Conservation (phyloP, 108 stramenopile species). For the Skeletonema costatum region DNA sequence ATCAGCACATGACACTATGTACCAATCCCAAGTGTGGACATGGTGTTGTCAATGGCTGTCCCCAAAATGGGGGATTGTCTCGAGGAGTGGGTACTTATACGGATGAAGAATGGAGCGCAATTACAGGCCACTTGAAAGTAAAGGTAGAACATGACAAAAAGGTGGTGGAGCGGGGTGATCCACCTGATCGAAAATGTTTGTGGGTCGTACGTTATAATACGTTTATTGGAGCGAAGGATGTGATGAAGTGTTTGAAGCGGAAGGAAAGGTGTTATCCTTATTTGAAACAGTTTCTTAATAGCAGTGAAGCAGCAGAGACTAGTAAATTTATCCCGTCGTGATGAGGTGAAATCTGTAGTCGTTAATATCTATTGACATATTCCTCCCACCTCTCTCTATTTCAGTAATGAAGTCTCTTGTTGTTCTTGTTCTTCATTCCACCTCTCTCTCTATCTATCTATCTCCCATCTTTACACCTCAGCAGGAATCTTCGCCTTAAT, state of each 20-base stretch:
- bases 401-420: no score
- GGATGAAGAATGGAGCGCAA: conserved; percentile 12
- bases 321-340: background rate
- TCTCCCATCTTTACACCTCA: conserved; percentile 43
- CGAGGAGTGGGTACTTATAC: conserved; percentile 17
- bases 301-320: background rate
- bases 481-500: conserved; percentile 83
- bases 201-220: background rate
- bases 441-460: background rate
- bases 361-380: no score
- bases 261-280: background rate
- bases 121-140: background rate
- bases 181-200: background rate
- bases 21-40: background rate
- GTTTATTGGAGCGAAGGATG: conserved; percentile 26
- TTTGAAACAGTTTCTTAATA: background rate
- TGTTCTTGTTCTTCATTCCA: no score
- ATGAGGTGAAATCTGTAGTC: background rate
- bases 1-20: conserved; percentile 66
- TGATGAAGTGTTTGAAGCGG: background rate
- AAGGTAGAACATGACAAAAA: background rate
- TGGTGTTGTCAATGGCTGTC: conserved; percentile 3
- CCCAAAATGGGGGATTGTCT: conserved; percentile 29
- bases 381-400: no score
- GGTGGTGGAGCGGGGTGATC: no score